phyloP scores from a whole-genome alignment of 2,329 filamentous ascomycete species.

The Madurella mycetomatis region DNA sequence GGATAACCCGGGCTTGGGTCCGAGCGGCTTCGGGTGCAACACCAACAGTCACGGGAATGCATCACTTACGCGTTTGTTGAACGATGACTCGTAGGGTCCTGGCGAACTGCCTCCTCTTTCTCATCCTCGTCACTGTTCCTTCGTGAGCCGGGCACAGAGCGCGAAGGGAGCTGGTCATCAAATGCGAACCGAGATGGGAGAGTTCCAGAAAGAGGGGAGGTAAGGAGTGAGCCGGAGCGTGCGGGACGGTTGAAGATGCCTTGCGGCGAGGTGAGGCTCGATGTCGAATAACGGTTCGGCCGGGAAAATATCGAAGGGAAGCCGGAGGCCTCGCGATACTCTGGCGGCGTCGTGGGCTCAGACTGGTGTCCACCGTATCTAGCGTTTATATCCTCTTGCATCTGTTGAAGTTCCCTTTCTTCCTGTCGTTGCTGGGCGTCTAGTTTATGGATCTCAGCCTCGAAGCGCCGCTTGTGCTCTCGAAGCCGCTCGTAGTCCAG shows the following conservation, averaged over 20 bases:
- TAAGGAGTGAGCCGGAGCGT: conserved; percentile 73
- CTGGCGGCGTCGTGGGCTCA: conserved; percentile 93
- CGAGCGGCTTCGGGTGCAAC: background rate
- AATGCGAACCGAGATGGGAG: conserved; percentile 56
- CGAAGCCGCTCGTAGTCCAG: conserved; percentile 86
- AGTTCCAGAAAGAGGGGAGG: conserved; percentile 67
- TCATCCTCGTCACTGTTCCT: conserved; percentile 91
- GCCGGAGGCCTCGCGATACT: conserved; percentile 73
- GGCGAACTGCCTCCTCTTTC: conserved; percentile 68
- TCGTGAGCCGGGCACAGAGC: conserved; percentile 80
- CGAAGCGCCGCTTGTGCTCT: conserved; percentile 83
- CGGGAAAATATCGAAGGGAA: conserved; percentile 78
- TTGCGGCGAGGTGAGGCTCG: conserved; percentile 78
- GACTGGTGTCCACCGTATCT: conserved; percentile 70
- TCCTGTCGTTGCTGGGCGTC: conserved; percentile 80
- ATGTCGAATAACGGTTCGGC: conserved; percentile 83
- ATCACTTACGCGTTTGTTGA: conserved; percentile 75
- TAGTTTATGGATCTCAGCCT: conserved; percentile 86
- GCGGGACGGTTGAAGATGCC: conserved; percentile 68
- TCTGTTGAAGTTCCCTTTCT: conserved; percentile 77
- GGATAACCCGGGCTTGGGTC: no score
- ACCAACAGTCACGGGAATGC: background rate
- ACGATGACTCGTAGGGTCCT: conserved; percentile 66
- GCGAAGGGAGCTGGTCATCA: conserved; percentile 67
- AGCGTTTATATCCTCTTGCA: conserved; percentile 69